Conservation (phyloP, 805 yeast genomes). For the Monosporozyma aerobia region DNA sequence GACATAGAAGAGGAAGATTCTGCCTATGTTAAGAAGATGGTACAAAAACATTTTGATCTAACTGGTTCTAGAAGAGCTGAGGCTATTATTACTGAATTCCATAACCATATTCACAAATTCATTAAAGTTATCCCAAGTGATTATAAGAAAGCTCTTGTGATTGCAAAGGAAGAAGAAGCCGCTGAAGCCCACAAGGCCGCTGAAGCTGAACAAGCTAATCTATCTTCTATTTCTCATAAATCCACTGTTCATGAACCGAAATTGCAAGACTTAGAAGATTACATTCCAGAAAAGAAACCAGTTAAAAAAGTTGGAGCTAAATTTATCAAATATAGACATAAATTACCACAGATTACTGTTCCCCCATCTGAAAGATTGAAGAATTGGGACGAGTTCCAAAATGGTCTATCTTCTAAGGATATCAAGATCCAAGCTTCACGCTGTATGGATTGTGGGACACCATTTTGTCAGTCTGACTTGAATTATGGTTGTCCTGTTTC, state of each 20-base stretch:
- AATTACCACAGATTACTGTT: slow-evolving; percentile 1
- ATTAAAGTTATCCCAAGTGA: slow-evolving; percentile 91
- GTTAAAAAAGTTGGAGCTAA: slow-evolving; percentile 44
- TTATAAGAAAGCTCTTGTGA: slow-evolving; percentile 80
- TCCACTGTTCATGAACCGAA: slow-evolving; percentile 58
- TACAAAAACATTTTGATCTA: slow-evolving; percentile 92
- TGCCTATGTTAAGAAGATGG: slow-evolving; percentile 84
- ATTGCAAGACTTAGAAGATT: slow-evolving; percentile 82
- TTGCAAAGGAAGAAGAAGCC: slow-evolving; percentile 46
- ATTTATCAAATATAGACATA: slow-evolving; percentile 78
- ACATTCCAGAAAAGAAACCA: slow-evolving; percentile 56
- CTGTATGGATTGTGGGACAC: slow-evolving; percentile 99
- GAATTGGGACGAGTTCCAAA: slow-evolving; percentile 89
- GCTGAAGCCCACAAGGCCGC: slow-evolving; percentile 34
- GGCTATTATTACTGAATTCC: slow-evolving; percentile 73
- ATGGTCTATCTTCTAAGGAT: slow-evolving; percentile 75
- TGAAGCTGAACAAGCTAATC: slow-evolving; percentile 29
- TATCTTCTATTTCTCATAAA: slow-evolving; percentile 20
- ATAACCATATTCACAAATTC: slow-evolving; percentile 77
- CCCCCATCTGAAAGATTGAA: slow-evolving; percentile 57
- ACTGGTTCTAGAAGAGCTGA: slow-evolving; percentile 88
- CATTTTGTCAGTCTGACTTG: slow-evolving; percentile 95
- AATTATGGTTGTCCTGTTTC: slow-evolving; percentile 84
- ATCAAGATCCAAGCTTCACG: slow-evolving; percentile 88
- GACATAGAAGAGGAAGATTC: slow-evolving; percentile 84